A percentile compares a stretch with the other conserved stretches of the same genome.
These are phyloP conservation scores for Erysimum cheiranthoides DNA, from an alignment of 345 rosid species.

Conservation along the genomic window DNA sequence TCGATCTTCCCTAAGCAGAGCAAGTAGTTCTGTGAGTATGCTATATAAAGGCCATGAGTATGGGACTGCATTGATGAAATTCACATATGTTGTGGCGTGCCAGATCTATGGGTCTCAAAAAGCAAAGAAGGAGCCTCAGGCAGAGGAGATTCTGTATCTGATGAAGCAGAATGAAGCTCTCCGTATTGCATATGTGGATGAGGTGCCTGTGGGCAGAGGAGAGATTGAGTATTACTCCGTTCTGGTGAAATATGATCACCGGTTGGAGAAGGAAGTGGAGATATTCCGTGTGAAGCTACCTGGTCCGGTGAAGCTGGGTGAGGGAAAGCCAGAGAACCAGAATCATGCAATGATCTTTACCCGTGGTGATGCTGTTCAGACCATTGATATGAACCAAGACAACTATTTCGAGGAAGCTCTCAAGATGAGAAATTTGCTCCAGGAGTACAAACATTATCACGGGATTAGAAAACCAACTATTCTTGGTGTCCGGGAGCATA, in stretches of 20 bases:
- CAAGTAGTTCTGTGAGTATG: constrained; percentile 62
- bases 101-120: constrained; percentile 85
- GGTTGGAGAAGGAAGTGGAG: constrained; percentile 77
- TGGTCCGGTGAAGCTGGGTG: constrained; percentile 87
- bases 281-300: constrained; percentile 87
- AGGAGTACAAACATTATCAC: constrained; percentile 66
- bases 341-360: constrained; percentile 95
- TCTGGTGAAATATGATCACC: constrained; percentile 81
- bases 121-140: constrained; percentile 70
- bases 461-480: constrained; percentile 92
- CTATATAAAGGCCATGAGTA: constrained; percentile 85
- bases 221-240: constrained; percentile 76
- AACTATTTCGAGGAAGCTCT: constrained; percentile 91
- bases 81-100: constrained; percentile 83
- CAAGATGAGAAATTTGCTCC: constrained; percentile 90
- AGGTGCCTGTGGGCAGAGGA: constrained; percentile 61
- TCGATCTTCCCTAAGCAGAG: constrained; percentile 56
- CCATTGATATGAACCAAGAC: constrained; percentile 98
- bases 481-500: constrained; percentile 86
- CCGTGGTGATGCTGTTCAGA: constrained; percentile 92
- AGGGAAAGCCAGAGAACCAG: constrained; percentile 98
- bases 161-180: constrained; percentile 84
- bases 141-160: constrained; percentile 73
- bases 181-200: constrained; percentile 92
- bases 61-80: constrained; percentile 84